These are phyloP conservation scores for Nitzschia sp. DNA, from an alignment of 108 stramenopile genomes.

Conservation along the genomic window DNA sequence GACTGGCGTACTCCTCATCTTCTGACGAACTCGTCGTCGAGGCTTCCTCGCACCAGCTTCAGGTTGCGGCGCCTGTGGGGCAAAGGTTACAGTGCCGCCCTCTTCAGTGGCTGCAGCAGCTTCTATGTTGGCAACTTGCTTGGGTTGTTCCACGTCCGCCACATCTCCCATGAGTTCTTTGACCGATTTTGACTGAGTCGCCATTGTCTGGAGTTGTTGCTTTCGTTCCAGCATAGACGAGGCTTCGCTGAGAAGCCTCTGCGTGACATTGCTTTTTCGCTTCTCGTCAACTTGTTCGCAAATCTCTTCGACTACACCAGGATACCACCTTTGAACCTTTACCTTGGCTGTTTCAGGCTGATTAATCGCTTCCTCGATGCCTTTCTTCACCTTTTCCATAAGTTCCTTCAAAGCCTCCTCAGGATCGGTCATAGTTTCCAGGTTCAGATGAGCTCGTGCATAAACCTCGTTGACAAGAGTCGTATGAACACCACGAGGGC, in stretches of 20 bases:
- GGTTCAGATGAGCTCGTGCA: constrained; percentile 42
- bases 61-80: background rate
- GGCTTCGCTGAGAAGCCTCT: constrained; percentile 55
- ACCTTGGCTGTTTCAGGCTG: constrained; percentile 63
- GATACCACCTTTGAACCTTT: constrained; percentile 77
- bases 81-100: too few species aligned
- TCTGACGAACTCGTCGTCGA: too few species aligned
- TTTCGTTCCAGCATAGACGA: constrained; percentile 45
- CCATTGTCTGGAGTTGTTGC: constrained; percentile 42
- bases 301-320: constrained; percentile 72
- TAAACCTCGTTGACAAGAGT: constrained; percentile 79
- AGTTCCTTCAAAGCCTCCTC: constrained; percentile 48
- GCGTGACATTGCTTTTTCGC: constrained; percentile 26
- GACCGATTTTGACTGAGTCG: constrained; percentile 62
- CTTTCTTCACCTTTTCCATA: constrained; percentile 43
- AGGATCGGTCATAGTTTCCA: constrained; percentile 6
- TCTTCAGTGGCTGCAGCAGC: too few species aligned
- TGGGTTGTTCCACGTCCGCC: constrained; percentile 1
- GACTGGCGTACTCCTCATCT: too few species aligned
- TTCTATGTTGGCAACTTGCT: too few species aligned
- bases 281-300: constrained; percentile 58
- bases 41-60: too few species aligned
- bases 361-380: constrained; percentile 40
- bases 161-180: constrained; percentile 52
- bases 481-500: constrained; percentile 66